Evolutionary conservation across 2,329 filamentous ascomycete species (phyloP), one percentile per base, ranked within the genome.

Genomic region (Ophiognomonia clavigignenti-juglandacearum): DNA sequence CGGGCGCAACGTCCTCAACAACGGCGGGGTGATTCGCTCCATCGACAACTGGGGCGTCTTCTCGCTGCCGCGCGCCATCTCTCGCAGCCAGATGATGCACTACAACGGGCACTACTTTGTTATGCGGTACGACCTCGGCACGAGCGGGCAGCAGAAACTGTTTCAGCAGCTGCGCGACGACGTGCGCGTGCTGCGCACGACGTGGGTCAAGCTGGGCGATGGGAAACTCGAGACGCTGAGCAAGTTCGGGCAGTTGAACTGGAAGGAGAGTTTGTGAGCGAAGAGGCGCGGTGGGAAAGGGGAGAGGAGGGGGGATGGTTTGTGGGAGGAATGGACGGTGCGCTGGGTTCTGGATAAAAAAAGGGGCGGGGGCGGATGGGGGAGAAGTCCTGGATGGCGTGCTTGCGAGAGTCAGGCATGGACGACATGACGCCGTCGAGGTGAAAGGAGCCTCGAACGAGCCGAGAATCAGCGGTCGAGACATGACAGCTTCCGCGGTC

Each of bases 21-120:
- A 84, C 56, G 86, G 86, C 65, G 93, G 93, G 67, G 91, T 96
- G 47, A 82, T 98, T 62, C 90, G 93, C 59, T 90, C 90, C 64
- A 78, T 95, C 63, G 85, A 85, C 57, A 98, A 98, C 77, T 98
- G 93, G 93, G 93, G 93, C 63, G 79, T 87, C 57, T 96, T 93
- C 71, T 77, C 85, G 39, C 85, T 98, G 16, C 92, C 93, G 39
- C 86, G 83, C 57, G 82, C 88, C 53, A 77, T 84, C 50, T 84
- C 83, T 53, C 85, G 85, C 63, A 85, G 95, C 68, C 90, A 96
- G 70, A 82, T 86, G 58, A 83, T 82, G 56, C 86, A 97, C 77
- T 80, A 80, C 55, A 79, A 83, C 57, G 93, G 93, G 46, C 91
- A 97, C 73, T 95, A 98, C 77, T 98, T 98, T 68, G 86, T 95